These are phyloP conservation scores for Solanum ossicruentum DNA, from an alignment of 257 asterid species.

Conservation along the genomic window DNA sequence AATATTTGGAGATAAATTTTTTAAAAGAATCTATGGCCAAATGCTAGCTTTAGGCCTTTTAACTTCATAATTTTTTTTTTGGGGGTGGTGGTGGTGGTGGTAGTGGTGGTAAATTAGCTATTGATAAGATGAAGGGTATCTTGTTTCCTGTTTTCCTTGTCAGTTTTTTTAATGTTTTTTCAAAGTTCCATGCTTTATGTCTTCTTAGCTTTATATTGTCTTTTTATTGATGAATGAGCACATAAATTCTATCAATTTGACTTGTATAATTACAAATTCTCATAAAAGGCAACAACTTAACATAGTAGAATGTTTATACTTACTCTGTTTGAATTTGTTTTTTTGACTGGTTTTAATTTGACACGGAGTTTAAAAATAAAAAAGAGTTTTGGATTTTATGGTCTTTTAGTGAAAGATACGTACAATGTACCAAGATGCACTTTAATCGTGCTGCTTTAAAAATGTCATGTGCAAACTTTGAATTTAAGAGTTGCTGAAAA, in stretches of 20 bases:
- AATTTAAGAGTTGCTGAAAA: too few species aligned
- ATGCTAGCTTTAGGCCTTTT: neutral
- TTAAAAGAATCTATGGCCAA: neutral
- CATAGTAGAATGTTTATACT: conserved; percentile 25
- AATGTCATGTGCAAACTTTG: too few species aligned
- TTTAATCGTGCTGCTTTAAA: too few species aligned
- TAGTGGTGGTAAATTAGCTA: neutral
- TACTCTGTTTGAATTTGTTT: too few species aligned
- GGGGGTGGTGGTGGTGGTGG: too few species aligned
- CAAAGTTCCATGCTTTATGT: neutral
- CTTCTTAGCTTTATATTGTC: neutral
- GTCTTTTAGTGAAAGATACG: too few species aligned
- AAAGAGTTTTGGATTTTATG: too few species aligned
- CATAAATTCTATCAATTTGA: conserved; percentile 27
- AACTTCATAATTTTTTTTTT: neutral
- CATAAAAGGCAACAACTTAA: conserved; percentile 32
- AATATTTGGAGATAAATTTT: neutral
- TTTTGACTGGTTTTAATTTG: too few species aligned
- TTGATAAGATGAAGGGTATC: neutral
- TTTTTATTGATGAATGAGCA: neutral
- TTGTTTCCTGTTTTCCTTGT: neutral
- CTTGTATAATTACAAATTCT: conserved; percentile 44
- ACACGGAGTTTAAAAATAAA: too few species aligned
- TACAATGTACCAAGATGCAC: too few species aligned
- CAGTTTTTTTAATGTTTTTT: neutral